These are phyloP conservation scores for Puccinia hordei DNA, from an alignment of 1,284 basidiomycete genomes.

Conservation along the genomic window DNA sequence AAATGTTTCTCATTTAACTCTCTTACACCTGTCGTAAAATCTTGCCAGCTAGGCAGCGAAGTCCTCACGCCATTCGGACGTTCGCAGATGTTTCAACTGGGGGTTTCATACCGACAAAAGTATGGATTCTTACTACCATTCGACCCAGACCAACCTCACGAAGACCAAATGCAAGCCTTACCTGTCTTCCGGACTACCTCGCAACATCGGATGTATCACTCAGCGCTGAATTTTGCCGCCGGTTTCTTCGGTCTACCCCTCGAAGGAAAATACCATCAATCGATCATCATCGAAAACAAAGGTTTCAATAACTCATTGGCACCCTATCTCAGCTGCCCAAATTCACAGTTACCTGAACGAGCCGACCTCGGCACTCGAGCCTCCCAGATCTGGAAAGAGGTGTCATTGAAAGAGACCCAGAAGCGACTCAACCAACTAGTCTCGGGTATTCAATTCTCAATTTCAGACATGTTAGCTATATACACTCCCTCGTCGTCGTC, in stretches of 20 bases:
- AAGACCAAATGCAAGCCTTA: too few relatives aligned
- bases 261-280: conserved; percentile 39
- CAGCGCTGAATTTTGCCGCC: too few relatives aligned
- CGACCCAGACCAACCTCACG: background rate
- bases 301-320: conserved; percentile 42
- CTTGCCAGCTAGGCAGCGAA: conserved; percentile 60
- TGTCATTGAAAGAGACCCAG: conserved; percentile 71
- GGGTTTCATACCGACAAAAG: conserved; percentile 31
- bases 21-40: background rate
- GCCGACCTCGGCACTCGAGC: background rate
- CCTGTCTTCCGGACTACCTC: too few relatives aligned
- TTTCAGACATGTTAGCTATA: conserved; percentile 67
- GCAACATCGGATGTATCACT: too few relatives aligned
- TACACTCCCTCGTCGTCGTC: conserved; percentile 52
- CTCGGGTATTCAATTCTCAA: conserved; percentile 69
- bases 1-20: background rate
- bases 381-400: conserved; percentile 23
- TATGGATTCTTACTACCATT: conserved; percentile 39
- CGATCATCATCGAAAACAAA: conserved; percentile 32
- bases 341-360: background rate
- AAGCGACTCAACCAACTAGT: conserved; percentile 68
- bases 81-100: conserved; percentile 59
- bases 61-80: conserved; percentile 63
- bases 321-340: conserved; percentile 35
- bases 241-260: too few relatives aligned